Base-by-base conservation (phyloP, 768 basidiomycete species). In the Mycena crocata region DNA sequence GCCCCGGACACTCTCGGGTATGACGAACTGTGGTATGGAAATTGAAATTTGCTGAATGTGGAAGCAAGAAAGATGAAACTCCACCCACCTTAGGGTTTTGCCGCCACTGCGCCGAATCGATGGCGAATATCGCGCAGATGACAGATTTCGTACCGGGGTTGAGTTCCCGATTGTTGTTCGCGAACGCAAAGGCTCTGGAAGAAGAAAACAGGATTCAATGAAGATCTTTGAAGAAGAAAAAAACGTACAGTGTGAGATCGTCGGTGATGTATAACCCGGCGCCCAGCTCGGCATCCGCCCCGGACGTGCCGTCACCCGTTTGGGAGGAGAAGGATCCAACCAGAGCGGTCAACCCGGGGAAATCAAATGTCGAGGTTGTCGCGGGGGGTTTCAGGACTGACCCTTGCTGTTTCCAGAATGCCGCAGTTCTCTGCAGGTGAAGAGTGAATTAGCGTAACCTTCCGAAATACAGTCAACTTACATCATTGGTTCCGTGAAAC, bases 351-450 rank as follows among this genome's bases (percentile, higher is more conserved):
- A 50, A n/a, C 30, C 49, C 49, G 5, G 28, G 49, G 49, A 31
- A 50, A 19, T 50, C 49, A 32, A 50, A 50, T 13, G 28, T 50
- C 5, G 49, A 30, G 28, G 49, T 50, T 15, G 49, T 50, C 10
- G 49, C 49, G 28, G 49, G 49, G 3, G 49, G 49, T 17, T 50
- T 50, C 49, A 50, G 49, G 32, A 50, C 49, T 31, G 49, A 28
- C 12, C 49, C 49, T 17, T 50, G 6, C 28, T 50, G 8, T 32
- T 50, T 30, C 49, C 49, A 50, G 49, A 50, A 50, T 31, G 15
- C 19, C 28, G 49, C 49, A 19, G 49, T 50, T n/a, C n/a, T n/a
- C n/a, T n/a, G n/a, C n/a, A n/a, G n/a, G n/a, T n/a, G n/a, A n/a
- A n/a, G n/a, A n/a, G n/a, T n/a, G n/a, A n/a, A n/a, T n/a, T n/a